A percentile compares a stretch with the other conserved stretches of the same genome.
Conservation (phyloP, 495 filamentous ascomycete species). For the Chaetomium cochliodes region DNA sequence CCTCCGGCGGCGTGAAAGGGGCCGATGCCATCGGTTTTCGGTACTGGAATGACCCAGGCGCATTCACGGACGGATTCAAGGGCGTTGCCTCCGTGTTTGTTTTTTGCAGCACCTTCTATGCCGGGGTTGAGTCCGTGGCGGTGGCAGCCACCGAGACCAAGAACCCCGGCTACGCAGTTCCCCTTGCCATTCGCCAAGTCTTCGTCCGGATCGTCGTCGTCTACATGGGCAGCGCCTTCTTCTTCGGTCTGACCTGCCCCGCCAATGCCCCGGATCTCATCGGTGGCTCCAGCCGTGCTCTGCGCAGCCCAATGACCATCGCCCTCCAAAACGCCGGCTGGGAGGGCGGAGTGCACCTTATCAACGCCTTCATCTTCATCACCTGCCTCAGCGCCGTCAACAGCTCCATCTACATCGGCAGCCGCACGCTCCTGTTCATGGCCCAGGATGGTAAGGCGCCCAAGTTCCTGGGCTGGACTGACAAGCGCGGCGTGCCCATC, state of each 20-base stretch:
- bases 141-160: constrained; percentile 73
- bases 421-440: constrained; percentile 66
- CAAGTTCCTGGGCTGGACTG: constrained; percentile 60
- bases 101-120: constrained; percentile 70
- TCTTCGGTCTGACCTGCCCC: constrained; percentile 62
- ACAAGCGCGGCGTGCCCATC: constrained; percentile 64
- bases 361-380: constrained; percentile 70
- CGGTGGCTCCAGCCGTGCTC: constrained; percentile 50
- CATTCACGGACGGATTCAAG: constrained; percentile 66
- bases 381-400: constrained; percentile 70
- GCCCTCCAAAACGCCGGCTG: constrained; percentile 59
- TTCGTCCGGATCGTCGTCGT: constrained; percentile 76
- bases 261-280: constrained; percentile 47
- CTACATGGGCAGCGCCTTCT: constrained; percentile 70
- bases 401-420: constrained; percentile 66
- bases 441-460: constrained; percentile 64
- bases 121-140: constrained; percentile 71
- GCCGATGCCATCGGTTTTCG: constrained; percentile 55
- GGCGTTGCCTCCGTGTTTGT: constrained; percentile 59
- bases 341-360: constrained; percentile 57
- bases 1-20: constrained; percentile 50
- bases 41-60: constrained; percentile 68
- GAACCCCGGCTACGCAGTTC: constrained; percentile 68
- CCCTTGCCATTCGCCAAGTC: constrained; percentile 69
- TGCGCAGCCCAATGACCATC: constrained; percentile 59